These are phyloP conservation scores for Zelonia costaricensis DNA, from an alignment of 208 protist genomes.

Conservation along the genomic window DNA sequence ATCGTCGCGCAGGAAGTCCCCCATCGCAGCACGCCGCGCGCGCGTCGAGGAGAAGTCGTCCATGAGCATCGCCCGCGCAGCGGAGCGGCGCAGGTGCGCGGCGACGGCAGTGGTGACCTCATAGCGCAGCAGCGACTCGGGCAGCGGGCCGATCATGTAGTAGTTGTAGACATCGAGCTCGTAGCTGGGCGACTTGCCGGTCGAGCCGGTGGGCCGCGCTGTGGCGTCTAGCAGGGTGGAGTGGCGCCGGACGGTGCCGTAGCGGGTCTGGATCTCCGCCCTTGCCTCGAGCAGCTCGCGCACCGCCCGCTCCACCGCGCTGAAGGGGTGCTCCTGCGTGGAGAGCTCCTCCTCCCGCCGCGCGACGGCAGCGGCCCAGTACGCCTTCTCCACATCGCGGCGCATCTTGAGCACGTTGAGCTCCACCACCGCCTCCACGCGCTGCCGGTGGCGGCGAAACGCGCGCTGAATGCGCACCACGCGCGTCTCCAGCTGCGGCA, in stretches of 20 bases:
- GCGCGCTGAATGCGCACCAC: constrained; percentile 51
- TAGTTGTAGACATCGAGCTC: constrained; percentile 61
- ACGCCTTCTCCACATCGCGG: constrained; percentile 40
- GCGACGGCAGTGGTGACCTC: constrained; percentile 42
- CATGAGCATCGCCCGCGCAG: constrained; percentile 21
- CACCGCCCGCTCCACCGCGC: constrained; percentile 1
- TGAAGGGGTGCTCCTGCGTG: constrained; percentile 1
- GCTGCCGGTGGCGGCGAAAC: constrained; percentile 33
- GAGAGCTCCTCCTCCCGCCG: constrained; percentile 38
- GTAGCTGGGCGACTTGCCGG: not conserved
- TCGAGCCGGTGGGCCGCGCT: not conserved
- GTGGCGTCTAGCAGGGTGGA: not conserved
- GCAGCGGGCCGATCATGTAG: constrained; percentile 46
- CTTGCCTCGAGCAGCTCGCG: constrained; percentile 11
- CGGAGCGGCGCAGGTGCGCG: constrained; percentile 19
- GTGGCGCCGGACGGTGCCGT: not conserved
- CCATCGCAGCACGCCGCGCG: not conserved
- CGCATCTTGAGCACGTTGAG: constrained; percentile 65
- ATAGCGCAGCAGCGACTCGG: constrained; percentile 46
- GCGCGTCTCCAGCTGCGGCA: constrained; percentile 2
- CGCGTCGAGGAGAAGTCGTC: constrained; percentile 21
- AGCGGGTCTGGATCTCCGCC: constrained; percentile 4
- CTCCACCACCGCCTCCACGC: constrained; percentile 49
- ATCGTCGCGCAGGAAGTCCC: not conserved
- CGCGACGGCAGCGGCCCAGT: constrained; percentile 47